Evolutionary conservation across 2,329 filamentous ascomycete genomes (phyloP), one percentile per base, ranked within the genome.

Genomic region (Leptoxyphium fumago): DNA sequence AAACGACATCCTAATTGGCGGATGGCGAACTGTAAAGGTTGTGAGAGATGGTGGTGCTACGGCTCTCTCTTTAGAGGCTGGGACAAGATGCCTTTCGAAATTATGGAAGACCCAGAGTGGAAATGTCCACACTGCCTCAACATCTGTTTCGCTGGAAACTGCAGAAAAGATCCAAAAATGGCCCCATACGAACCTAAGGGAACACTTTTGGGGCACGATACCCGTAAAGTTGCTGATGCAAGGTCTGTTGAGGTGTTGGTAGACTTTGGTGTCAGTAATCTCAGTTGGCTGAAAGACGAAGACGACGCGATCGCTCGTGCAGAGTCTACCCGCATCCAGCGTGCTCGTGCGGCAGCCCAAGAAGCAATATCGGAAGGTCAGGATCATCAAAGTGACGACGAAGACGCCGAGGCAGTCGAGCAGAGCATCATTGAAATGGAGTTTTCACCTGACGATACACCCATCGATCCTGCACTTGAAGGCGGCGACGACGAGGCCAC

Each of bases 21-120:
- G 55, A 77, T 94, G 49, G 85, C 85, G 2, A 75, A 78, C 42
- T 98, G 91, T 62, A 79, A 78, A 0, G 75, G 73, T 8, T 96
- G 91, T 56, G 70, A 73, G 10, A 71, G 83, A 44, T 77, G 76
- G 0, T 98, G 93, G 59, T 96, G 91, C 61, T 98, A 93, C 57
- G 89, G 89, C n/a, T 82, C 82, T 13, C 71, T 98, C 1, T 96
- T 87, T 64, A 74, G 91, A 44, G 88, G 85, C 1, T 94, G 94
- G 56, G 89, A 96, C 60, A 76, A 87, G 59, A 82, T 86, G 74
- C 91, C 91, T 0, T 78, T 89, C 54, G 71, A 77, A 15, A 77
- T 88, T 1, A 81, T 95, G 73, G 80, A 93, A 57, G 73, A 84
- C 50, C 75, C 80, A 50, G 70, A 79, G 40, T 98, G 91, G 89